Evolutionary conservation across 2,329 filamentous ascomycete species (phyloP), one percentile per base, ranked within the genome.

Genomic region (Colletotrichum caudatum): DNA sequence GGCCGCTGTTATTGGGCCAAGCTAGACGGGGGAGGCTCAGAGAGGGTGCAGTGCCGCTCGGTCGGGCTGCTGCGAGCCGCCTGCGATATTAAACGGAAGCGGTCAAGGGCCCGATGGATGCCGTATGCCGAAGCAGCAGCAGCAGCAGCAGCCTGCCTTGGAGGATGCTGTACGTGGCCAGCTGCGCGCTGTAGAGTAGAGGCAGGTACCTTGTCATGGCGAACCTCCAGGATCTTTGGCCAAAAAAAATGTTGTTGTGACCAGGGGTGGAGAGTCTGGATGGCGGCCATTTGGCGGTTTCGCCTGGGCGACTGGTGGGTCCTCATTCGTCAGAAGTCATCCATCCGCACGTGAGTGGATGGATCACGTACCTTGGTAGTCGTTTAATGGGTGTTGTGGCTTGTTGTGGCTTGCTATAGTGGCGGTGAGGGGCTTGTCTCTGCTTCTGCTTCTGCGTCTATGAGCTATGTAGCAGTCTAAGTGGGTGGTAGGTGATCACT

Each of bases 81-180:
- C 68, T 73, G 63, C 68, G 68, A 67, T 58, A 51, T 73, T 56
- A 69, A 60, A 56, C 58, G 39, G 54, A 69, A 64, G 69, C 69
- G 69, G 69, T 72, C 69, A 72, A 72, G 66, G 58, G 65, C 65
- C 64, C 54, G 65, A 59, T 65, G 59, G 69, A 29, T 65, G 69
- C 66, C 69, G 46, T 59, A 69, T 61, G 69, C 66, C 59, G 65
- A 72, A 72, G 60, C 65, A 64, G 33, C 69, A 60, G 50, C 6
- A 29, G 65, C 69, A 72, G 60, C 65, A 64, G 33, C 69, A 64
- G 50, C 11, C 37, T 33, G 50, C 11, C 37, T 33, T 56, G 9
- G 20, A 46, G 37, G 56, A 54, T 14, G 53, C 37, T 11, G n/a
- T 54, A 12, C 29, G 16, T 29, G 20, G 8, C 1, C 16, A 41